These are phyloP conservation scores for Paramecium biaurelia DNA, from an alignment of 73 alveolate genomes.

Conservation along the genomic window DNA sequence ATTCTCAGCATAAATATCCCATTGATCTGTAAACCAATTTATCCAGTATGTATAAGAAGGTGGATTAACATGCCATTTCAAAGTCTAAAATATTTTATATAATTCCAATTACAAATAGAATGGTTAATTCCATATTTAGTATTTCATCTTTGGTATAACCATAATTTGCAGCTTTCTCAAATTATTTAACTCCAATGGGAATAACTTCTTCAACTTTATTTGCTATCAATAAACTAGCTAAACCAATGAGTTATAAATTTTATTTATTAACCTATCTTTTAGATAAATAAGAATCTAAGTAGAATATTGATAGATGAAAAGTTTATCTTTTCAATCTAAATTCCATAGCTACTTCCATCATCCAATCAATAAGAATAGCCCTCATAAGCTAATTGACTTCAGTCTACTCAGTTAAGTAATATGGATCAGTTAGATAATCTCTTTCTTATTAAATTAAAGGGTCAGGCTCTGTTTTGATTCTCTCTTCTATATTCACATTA, in stretches of 20 bases:
- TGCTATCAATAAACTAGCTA: slow-evolving; percentile 70
- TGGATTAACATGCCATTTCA: slow-evolving; percentile 60
- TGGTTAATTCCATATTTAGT: slow-evolving; percentile 66
- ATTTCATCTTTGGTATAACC: slow-evolving; percentile 69
- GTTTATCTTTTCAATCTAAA: slow-evolving; percentile 79
- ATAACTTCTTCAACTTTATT: slow-evolving; percentile 73
- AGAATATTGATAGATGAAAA: slow-evolving; percentile 67
- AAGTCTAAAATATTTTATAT: background rate
- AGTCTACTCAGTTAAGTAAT: slow-evolving; percentile 24
- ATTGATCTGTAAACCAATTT: slow-evolving; percentile 58
- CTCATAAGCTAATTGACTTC: slow-evolving; percentile 69
- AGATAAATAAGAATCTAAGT: slow-evolving; percentile 50
- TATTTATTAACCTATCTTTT: background rate
- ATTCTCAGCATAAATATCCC: slow-evolving; percentile 58
- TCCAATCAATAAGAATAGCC: slow-evolving; percentile 78
- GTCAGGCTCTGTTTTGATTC: slow-evolving; percentile 38
- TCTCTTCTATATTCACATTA: slow-evolving; percentile 1
- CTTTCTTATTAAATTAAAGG: slow-evolving; percentile 48
- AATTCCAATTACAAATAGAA: slow-evolving; percentile 24
- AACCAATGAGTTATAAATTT: slow-evolving; percentile 74
- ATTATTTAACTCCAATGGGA: slow-evolving; percentile 61
- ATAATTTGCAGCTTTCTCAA: slow-evolving; percentile 74
- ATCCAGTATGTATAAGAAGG: slow-evolving; percentile 58
- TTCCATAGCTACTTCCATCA: slow-evolving; percentile 78
- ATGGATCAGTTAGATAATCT: slow-evolving; percentile 54